Percentiles rank a stretch among this genome's conserved stretches.
These are phyloP conservation scores for Xylaria sp. DNA, from an alignment of 2,329 filamentous ascomycete genomes.

Conservation along the genomic window DNA sequence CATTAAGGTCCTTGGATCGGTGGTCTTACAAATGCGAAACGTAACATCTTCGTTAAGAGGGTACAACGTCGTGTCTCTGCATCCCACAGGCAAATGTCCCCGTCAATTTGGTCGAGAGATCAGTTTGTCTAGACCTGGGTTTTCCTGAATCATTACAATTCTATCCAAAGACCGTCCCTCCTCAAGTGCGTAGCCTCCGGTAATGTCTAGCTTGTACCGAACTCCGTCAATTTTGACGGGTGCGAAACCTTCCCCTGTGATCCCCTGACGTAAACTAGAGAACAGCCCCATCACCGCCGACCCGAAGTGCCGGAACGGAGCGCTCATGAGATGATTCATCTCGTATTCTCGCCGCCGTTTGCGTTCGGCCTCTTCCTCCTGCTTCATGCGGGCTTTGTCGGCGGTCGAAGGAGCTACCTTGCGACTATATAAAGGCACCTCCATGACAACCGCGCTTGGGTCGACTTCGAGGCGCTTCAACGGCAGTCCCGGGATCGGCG, in stretches of 20 bases:
- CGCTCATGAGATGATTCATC: constrained; percentile 58
- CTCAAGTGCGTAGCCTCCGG: constrained; percentile 60
- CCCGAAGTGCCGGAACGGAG: constrained; percentile 57
- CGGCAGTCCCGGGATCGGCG: constrained; percentile 48
- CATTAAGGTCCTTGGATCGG: neutral
- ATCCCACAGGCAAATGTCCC: neutral
- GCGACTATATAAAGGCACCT: constrained; percentile 39
- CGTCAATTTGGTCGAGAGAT: constrained; percentile 3
- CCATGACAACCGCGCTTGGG: constrained; percentile 43
- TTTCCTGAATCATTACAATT: constrained; percentile 46
- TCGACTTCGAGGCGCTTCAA: constrained; percentile 46
- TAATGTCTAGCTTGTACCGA: constrained; percentile 61
- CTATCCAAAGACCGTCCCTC: constrained; percentile 61
- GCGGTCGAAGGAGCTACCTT: constrained; percentile 17
- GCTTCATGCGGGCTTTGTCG: constrained; percentile 36
- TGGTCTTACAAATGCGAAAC: neutral
- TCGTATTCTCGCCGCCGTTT: constrained; percentile 52
- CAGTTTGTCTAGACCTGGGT: constrained; percentile 17
- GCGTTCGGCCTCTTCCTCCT: constrained; percentile 42
- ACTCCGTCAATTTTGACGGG: constrained; percentile 51
- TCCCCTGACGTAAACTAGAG: constrained; percentile 50
- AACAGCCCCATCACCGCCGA: constrained; percentile 48
- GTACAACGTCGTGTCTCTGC: constrained; percentile 1
- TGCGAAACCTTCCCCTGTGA: constrained; percentile 60
- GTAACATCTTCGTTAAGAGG: neutral